Percentiles rank a stretch among this genome's conserved stretches.
phyloP scores from a whole-genome alignment of 345 rosid genomes.

The Salix suchowensis region DNA sequence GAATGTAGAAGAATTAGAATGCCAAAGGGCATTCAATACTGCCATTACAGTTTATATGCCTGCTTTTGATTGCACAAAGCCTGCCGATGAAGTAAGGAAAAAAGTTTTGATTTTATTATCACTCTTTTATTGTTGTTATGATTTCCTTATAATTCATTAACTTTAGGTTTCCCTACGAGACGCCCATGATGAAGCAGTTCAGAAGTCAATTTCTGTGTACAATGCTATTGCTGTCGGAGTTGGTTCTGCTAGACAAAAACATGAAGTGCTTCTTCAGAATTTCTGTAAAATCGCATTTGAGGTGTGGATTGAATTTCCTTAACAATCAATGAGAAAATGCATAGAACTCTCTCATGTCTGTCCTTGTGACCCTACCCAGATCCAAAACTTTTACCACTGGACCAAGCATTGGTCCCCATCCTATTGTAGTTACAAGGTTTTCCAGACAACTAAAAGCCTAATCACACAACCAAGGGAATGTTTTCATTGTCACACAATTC shows the following conservation, averaged over 20 bases:
- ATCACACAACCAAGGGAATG: no score
- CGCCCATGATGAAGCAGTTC: conserved; percentile 83
- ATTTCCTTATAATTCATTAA: conserved; percentile 24
- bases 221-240: conserved; percentile 79
- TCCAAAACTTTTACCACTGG: no score
- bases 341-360: no score
- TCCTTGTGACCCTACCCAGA: no score
- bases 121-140: conserved; percentile 4
- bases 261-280: conserved; percentile 79
- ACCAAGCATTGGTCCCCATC: no score
- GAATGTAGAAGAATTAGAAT: conserved; percentile 98
- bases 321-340: no score
- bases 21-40: conserved; percentile 78
- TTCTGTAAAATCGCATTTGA: conserved; percentile 74
- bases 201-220: conserved; percentile 58
- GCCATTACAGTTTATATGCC: conserved; percentile 66
- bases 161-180: conserved; percentile 72
- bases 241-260: conserved; percentile 72
- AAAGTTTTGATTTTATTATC: background rate
- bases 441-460: no score
- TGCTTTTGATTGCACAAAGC: conserved; percentile 61
- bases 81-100: conserved; percentile 79
- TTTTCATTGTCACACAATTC: no score
- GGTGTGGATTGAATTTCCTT: conserved; percentile 32
- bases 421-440: no score